phyloP scores from a whole-genome alignment of 2,329 filamentous ascomycete species.

The Ustulina deusta region DNA sequence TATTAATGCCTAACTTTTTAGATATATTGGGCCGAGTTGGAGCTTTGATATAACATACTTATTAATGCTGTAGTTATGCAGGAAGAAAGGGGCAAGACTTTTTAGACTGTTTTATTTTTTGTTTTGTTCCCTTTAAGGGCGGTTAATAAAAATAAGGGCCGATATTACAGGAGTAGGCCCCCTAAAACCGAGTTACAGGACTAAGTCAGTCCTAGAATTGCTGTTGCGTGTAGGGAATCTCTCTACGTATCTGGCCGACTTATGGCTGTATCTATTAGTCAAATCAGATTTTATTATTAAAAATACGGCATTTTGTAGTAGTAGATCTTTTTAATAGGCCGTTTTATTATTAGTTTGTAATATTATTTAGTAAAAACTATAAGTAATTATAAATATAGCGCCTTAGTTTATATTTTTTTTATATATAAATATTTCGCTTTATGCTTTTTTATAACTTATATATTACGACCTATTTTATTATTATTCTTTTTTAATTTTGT shows the following conservation, averaged over 20 bases:
- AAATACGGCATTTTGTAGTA: background rate
- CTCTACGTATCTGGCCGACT: background rate
- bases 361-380: background rate
- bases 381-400: conserved; percentile 8
- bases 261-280: background rate
- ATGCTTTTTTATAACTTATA: conserved; percentile 2
- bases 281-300: background rate
- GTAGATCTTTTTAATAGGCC: conserved; percentile 3
- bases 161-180: background rate
- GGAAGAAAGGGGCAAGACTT: background rate
- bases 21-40: background rate
- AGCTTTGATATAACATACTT: background rate
- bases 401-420: conserved; percentile 8
- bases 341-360: background rate
- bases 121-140: background rate
- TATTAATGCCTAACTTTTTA: background rate
- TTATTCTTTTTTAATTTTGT: background rate
- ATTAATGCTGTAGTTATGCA: background rate
- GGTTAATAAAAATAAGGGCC: background rate
- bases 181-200: background rate
- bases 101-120: conserved; percentile 1
- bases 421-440: background rate
- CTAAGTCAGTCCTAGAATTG: background rate
- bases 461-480: background rate
- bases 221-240: no score